A percentile compares a stretch with the other conserved stretches of the same genome.
Conservation (phyloP, 257 asterid species). For the Ehretia macrophylla region DNA sequence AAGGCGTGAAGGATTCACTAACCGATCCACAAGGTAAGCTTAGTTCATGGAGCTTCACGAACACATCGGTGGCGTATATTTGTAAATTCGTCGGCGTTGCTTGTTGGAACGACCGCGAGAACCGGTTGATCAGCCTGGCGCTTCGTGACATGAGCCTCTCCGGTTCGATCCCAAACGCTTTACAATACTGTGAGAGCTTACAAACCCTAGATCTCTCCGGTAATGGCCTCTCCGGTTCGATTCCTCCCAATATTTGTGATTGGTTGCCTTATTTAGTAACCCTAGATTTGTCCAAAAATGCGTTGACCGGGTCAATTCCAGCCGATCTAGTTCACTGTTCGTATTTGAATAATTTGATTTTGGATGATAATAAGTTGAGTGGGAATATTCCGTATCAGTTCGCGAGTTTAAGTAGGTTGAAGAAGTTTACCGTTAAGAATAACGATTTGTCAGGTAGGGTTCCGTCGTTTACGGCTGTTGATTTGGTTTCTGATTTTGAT, state of each 20-base stretch:
- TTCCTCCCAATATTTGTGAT: conserved; percentile 60
- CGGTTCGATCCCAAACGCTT: conserved; percentile 46
- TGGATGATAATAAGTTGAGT: conserved; percentile 45
- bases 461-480: conserved; percentile 39
- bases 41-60: conserved; percentile 52
- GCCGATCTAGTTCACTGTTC: conserved; percentile 58
- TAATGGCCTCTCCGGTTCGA: conserved; percentile 62
- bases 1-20: conserved; percentile 47
- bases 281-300: conserved; percentile 68
- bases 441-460: conserved; percentile 68
- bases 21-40: conserved; percentile 42
- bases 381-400: conserved; percentile 68
- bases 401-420: conserved; percentile 58
- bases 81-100: conserved; percentile 60
- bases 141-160: conserved; percentile 49
- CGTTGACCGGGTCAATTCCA: conserved; percentile 67
- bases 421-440: conserved; percentile 50
- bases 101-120: conserved; percentile 81
- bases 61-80: conserved; percentile 45
- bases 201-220: conserved; percentile 66
- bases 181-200: conserved; percentile 56
- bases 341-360: conserved; percentile 48
- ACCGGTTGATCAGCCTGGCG: conserved; percentile 44
- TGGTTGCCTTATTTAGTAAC: conserved; percentile 78
- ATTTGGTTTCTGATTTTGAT: conserved; percentile 30